These are phyloP conservation scores for Pilobolus umbonatus DNA, from an alignment of 192 early-diverging fungal species.

Conservation along the genomic window DNA sequence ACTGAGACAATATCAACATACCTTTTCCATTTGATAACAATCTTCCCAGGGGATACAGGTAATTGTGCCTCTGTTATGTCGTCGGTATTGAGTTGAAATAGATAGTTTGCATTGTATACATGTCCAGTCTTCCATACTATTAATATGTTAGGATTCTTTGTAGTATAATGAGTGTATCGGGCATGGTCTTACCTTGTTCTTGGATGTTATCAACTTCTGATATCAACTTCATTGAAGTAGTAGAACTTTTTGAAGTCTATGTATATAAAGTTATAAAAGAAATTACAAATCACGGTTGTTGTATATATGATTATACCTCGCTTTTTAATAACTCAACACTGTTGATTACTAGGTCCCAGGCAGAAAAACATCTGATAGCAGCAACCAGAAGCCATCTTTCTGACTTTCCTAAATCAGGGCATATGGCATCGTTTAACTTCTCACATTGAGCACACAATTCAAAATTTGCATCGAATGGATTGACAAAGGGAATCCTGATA, in stretches of 20 bases:
- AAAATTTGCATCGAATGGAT: constrained; percentile 50
- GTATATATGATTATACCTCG: constrained; percentile 8
- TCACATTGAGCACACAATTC: constrained; percentile 30
- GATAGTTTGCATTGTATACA: constrained; percentile 37
- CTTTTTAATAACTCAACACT: constrained; percentile 35
- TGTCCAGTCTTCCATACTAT: constrained; percentile 51
- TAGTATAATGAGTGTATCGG: too few species aligned
- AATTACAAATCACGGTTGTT: not conserved
- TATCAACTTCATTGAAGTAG: not conserved
- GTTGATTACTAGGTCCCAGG: constrained; percentile 49
- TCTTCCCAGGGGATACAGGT: constrained; percentile 32
- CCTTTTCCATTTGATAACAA: constrained; percentile 49
- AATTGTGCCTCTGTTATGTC: constrained; percentile 21
- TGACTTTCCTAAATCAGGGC: constrained; percentile 18
- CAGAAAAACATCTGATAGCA: constrained; percentile 30
- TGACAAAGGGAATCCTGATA: constrained; percentile 48
- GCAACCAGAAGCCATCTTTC: constrained; percentile 36
- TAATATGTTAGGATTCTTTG: too few species aligned
- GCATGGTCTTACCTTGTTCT: not conserved
- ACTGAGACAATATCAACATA: constrained; percentile 4
- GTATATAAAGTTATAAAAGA: not conserved
- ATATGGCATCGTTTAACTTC: constrained; percentile 20
- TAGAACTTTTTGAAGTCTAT: constrained; percentile 1
- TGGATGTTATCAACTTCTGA: constrained; percentile 13
- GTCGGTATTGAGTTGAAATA: constrained; percentile 30